Evolutionary conservation across 768 basidiomycete genomes (phyloP).

Genomic region (Podaxis carcinomalis): DNA sequence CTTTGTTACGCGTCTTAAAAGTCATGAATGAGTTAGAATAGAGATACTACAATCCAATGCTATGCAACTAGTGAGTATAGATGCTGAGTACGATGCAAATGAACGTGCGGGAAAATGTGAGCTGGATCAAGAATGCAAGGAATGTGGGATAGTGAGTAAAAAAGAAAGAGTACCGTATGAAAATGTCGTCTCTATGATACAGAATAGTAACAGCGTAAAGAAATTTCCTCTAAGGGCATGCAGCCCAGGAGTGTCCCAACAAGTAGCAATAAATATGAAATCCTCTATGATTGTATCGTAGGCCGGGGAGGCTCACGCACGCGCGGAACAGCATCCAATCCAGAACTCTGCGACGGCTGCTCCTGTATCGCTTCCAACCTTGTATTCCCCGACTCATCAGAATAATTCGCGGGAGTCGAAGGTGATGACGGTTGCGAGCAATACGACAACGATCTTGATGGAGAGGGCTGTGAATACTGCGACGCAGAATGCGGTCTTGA

Average conservation of each 20-base stretch:
- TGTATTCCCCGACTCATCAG: background rate
- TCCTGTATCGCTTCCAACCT: background rate
- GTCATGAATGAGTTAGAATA: background rate
- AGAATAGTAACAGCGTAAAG: constrained; percentile 4
- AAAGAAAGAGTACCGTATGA: background rate
- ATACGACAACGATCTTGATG: background rate
- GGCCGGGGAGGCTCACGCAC: background rate
- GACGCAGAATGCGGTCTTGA: constrained; percentile 11
- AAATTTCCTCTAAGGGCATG: constrained; percentile 6
- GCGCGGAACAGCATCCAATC: background rate
- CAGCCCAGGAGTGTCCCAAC: constrained; percentile 1
- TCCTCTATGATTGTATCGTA: background rate
- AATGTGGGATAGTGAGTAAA: constrained; percentile 4
- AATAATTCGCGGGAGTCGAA: constrained; percentile 8
- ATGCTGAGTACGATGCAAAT: background rate
- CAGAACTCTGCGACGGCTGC: constrained; percentile 10
- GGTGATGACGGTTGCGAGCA: constrained; percentile 6
- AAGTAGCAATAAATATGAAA: constrained; percentile 2
- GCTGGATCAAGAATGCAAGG: background rate
- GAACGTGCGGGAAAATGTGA: background rate
- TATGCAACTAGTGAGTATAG: background rate
- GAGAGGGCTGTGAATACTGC: background rate
- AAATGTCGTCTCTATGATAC: constrained; percentile 6
- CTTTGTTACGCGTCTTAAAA: background rate
- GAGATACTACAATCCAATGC: background rate